Base-by-base conservation (phyloP, 2,329 filamentous ascomycete species). In the Talaromyces sp. region DNA sequence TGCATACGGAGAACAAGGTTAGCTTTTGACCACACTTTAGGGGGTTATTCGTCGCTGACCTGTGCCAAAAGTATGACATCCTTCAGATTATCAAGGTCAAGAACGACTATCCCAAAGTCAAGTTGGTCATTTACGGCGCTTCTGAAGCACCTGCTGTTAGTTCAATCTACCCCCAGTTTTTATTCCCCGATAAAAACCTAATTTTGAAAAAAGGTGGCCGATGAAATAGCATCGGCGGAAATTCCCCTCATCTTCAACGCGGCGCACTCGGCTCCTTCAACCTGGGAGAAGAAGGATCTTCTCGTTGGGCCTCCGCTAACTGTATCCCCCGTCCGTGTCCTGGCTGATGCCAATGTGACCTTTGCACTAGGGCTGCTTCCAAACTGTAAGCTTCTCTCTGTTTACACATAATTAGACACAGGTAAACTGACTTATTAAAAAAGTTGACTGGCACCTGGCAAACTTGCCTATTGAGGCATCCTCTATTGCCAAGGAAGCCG, bases 211-310 rank as follows among this genome's bases (percentile, higher is more conserved):
- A 41, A 76, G 74, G 69, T 77, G 4, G 77, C 75, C 14, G 63
- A 71, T 24, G 73, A 77, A 27, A 70, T 79, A 3, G 75, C 77
- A 4, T 65, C 67, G 26, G 71, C 75, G n/a, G 66, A 68, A 17
- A 74, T 80, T 27, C 73, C 78, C 2, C 67, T 79, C n/a, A 78
- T 81, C 26, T 68, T 80, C 2, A 75, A 75, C n/a, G 71, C 68
- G 14, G 72, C 70, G 46, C 74, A 75, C 3, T 68, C 70, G 1
- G 74, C 65, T 0, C 64, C 67, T 12, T 67, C 70, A 43, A 60
- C 46, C 14, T 80, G 74, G 67, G 72, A 77, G 7, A 74, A 71
- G 46, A 70, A 70, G 11, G 70, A 76, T 50, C 68, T 71, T 3
- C 68, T 80, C 0, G 67, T 74, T 0, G 79, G 79, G 0, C 78